Conservation (phyloP, 805 yeast genomes). For the Saturnispora quitensis region DNA sequence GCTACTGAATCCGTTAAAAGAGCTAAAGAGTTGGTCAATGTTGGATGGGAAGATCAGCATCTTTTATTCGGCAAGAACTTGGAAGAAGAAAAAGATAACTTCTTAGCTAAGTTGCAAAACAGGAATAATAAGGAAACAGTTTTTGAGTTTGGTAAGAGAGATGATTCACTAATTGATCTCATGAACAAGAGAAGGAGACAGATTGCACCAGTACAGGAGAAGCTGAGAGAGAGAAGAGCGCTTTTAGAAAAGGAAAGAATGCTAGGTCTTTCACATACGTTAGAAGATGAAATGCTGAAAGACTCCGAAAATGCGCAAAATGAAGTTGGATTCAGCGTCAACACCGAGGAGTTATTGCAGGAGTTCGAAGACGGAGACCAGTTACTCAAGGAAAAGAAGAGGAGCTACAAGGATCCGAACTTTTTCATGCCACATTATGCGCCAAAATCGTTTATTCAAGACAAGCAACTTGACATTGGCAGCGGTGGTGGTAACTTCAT, state of each 20-base stretch:
- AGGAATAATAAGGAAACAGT: constrained; percentile 81
- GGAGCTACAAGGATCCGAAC: constrained; percentile 62
- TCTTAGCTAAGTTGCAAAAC: constrained; percentile 62
- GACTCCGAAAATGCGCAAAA: constrained; percentile 29
- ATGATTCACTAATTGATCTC: constrained; percentile 63
- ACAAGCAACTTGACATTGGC: constrained; percentile 58
- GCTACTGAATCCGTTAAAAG: constrained; percentile 80
- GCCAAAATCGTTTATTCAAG: constrained; percentile 64
- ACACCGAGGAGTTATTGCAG: constrained; percentile 38
- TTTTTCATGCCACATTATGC: constrained; percentile 87
- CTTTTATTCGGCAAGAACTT: constrained; percentile 66
- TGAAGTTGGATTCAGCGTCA: constrained; percentile 30
- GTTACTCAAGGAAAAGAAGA: constrained; percentile 21
- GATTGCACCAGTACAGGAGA: constrained; percentile 67
- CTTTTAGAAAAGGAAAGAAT: constrained; percentile 62
- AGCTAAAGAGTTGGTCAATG: constrained; percentile 62
- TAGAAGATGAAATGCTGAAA: constrained; percentile 65
- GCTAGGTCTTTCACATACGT: constrained; percentile 63
- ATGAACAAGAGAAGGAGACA: constrained; percentile 84
- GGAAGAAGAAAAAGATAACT: constrained; percentile 63
- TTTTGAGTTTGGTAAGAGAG: constrained; percentile 73
- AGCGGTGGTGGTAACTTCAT: constrained; percentile 53
- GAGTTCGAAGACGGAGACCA: constrained; percentile 48
- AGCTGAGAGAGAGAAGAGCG: constrained; percentile 62
- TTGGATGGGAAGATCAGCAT: constrained; percentile 89